Evolutionary conservation across 1,284 basidiomycete species (phyloP), one percentile per base, ranked within the genome.

Genomic region (Ganoderma multipileum): DNA sequence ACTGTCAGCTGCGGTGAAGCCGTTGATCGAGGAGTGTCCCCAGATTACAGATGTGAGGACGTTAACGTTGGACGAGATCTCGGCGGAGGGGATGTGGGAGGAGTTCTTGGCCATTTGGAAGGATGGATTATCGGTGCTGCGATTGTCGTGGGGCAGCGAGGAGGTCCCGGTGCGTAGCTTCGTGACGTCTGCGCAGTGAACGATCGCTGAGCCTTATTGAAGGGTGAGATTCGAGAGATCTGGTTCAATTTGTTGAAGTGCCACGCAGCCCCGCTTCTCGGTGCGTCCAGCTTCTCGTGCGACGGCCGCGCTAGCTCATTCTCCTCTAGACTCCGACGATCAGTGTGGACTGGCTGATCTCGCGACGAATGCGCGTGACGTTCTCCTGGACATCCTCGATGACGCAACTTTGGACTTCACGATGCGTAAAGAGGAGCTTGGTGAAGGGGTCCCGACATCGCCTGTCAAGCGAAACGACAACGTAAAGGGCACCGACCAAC

Each of bases 101-200:
- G 83, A 83, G 5, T 70, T 92, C 47, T 76, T 90, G 42, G 80
- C 81, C 12, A 77, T 88, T 4, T 93, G 91, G 91, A 86, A 80
- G 70, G 83, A 82, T 44, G 83, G 83, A 2, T 70, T 90, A 36
- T 76, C 77, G 33, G 81, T 77, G 71, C 75, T 89, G 55, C 80
- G 83, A 71, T 78, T 87, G 66, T 73, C 77, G 65, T 80, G 80
- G 57, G 78, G 82, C 14, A 75, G 68, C 11, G 73, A 77, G 26
- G 71, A 68, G 33, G 74, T 84, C 5, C 83, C 85, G 20, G 86
- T 89, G 68, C 71, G 85, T 80, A 16, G 50, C 7, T 9, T 55
- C 58, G 50, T 41, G 7, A n/a, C 70, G 8, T 72, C 70, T 36
- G 52, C 47, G 28, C 16, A 64, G 55, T n/a, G 28, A 23, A 36